Evolutionary conservation across 805 yeast species (phyloP).

Genomic region (Kazachstania psychrophila): DNA sequence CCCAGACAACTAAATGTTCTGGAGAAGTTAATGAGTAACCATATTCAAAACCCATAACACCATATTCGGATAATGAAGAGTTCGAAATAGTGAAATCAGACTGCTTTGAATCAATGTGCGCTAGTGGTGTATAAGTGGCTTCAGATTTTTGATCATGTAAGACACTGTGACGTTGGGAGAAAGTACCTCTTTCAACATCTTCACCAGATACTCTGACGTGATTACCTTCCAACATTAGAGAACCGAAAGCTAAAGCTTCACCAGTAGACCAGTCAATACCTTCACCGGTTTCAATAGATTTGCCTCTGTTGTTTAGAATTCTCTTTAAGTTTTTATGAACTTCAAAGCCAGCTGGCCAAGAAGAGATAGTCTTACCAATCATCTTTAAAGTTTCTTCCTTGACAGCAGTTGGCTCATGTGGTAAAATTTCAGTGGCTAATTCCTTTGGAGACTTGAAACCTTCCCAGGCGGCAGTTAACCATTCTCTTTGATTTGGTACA

Average conservation of each 20-base stretch:
- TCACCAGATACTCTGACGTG: constrained; percentile 97
- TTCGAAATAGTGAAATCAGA: constrained; percentile 82
- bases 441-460: constrained; percentile 97
- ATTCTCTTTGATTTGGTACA: constrained; percentile 85
- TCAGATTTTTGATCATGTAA: constrained; percentile 92
- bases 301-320: constrained; percentile 79
- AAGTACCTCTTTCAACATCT: constrained; percentile 99
- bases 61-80: constrained; percentile 96
- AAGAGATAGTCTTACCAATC: constrained; percentile 69
- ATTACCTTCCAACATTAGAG: constrained; percentile 84
- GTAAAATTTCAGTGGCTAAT: constrained; percentile 88
- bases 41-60: constrained; percentile 98
- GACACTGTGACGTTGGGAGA: constrained; percentile 98
- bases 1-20: constrained; percentile 96
- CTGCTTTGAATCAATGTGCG: constrained; percentile 68
- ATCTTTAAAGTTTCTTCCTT: constrained; percentile 59
- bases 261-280: constrained; percentile 99
- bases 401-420: constrained; percentile 93
- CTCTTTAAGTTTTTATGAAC: constrained; percentile 94
- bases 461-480: constrained; percentile 99
- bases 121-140: constrained; percentile 74
- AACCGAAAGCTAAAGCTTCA: constrained; percentile 96
- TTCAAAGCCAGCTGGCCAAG: constrained; percentile 80
- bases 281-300: constrained; percentile 78
- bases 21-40: constrained; percentile 98